These are phyloP conservation scores for Penicillium alfredii DNA, from an alignment of 495 filamentous ascomycete species.

Conservation along the genomic window DNA sequence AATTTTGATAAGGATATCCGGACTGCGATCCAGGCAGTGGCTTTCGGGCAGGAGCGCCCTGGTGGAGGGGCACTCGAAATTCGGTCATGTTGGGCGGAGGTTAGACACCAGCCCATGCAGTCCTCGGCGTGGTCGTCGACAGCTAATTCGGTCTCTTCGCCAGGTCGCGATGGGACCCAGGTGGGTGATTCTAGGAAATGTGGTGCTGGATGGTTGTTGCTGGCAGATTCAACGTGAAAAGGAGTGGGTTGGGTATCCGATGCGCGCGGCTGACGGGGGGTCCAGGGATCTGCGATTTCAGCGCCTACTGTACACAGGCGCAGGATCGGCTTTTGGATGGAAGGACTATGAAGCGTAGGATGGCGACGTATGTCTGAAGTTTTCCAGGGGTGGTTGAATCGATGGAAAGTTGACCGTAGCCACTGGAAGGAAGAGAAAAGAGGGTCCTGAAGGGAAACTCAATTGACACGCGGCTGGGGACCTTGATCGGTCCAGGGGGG, in stretches of 20 bases:
- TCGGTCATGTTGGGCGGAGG: constrained; percentile 37
- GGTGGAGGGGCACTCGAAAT: constrained; percentile 37
- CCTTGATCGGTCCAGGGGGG: too few species aligned
- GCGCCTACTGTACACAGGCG: constrained; percentile 12
- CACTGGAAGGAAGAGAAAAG: too few species aligned
- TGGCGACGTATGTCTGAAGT: constrained; percentile 1
- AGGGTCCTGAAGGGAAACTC: too few species aligned
- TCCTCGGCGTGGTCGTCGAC: constrained; percentile 5
- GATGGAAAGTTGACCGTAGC: background rate
- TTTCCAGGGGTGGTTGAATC: background rate
- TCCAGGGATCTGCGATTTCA: constrained; percentile 21
- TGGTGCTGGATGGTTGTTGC: background rate
- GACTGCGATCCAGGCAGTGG: constrained; percentile 25
- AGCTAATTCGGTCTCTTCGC: constrained; percentile 1
- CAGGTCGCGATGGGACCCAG: constrained; percentile 1
- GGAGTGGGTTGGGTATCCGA: constrained; percentile 10
- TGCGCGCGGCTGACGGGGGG: constrained; percentile 21
- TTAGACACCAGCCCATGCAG: constrained; percentile 29
- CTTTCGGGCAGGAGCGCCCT: constrained; percentile 32
- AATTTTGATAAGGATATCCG: constrained; percentile 29
- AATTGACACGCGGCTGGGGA: too few species aligned
- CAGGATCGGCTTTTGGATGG: constrained; percentile 3
- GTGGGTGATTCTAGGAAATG: background rate
- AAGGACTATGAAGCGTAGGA: constrained; percentile 3
- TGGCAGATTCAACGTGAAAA: constrained; percentile 4